A percentile compares a stretch with the other conserved stretches of the same genome.
phyloP scores from a whole-genome alignment of 306 rosid genomes.

The Alnus rubra region DNA sequence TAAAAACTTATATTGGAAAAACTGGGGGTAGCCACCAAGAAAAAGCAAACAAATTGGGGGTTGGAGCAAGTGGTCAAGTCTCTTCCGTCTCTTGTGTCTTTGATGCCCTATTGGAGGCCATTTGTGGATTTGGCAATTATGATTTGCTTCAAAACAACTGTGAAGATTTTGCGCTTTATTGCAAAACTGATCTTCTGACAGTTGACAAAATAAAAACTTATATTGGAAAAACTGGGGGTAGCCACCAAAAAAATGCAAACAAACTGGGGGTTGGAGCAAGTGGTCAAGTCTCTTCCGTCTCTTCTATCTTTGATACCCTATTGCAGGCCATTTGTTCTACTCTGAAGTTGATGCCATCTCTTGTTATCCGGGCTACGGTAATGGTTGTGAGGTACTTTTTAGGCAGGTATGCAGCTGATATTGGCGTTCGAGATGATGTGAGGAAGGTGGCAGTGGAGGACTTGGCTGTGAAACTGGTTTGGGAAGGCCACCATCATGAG shows the following conservation, averaged over 20 bases:
- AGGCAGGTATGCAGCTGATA: slow-evolving; percentile 86
- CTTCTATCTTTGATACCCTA: slow-evolving; percentile 81
- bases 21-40: no score
- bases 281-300: slow-evolving; percentile 63
- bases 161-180: slow-evolving; percentile 93
- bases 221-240: no score
- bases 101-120: slow-evolving; percentile 89
- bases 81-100: slow-evolving; percentile 46
- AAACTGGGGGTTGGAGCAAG: slow-evolving; percentile 34
- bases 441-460: slow-evolving; percentile 81
- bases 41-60: no score
- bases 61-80: slow-evolving; percentile 79
- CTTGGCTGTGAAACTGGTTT: slow-evolving; percentile 71
- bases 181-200: slow-evolving; percentile 86
- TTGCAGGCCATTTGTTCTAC: slow-evolving; percentile 87
- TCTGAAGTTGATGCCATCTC: slow-evolving; percentile 82
- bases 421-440: slow-evolving; percentile 82
- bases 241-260: no score
- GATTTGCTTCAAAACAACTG: slow-evolving; percentile 82
- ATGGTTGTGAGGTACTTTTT: slow-evolving; percentile 82
- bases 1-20: no score
- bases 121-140: no score
- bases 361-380: slow-evolving; percentile 73
- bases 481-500: slow-evolving; percentile 33
- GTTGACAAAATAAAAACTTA: slow-evolving; percentile 33